Evolutionary conservation across 495 filamentous ascomycete species (phyloP), one percentile per base, ranked within the genome.

Genomic region (Penicillium fimorum): DNA sequence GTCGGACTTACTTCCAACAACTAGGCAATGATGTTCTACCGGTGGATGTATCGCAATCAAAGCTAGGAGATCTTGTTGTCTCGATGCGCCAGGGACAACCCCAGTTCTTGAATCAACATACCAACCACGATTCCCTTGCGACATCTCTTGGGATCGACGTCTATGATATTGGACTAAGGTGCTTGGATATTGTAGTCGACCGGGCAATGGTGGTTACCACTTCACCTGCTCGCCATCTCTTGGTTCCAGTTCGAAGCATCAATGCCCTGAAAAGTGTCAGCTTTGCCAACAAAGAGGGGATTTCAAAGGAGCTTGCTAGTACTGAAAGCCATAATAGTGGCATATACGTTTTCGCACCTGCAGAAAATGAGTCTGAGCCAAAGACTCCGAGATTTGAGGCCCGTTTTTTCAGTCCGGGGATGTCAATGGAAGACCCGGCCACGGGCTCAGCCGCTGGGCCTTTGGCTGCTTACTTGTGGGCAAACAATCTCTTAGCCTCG

Each of bases 401-500:
- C 13, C 42, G 49, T 2, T 62, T 62, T 35, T 62, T 62, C 38
- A 58, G 59, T 38, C 59, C 59, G 5, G 55, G 55, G 27, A 62
- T 62, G 55, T 40, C 33, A 6, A 58, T 55, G 46, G 59, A 62
- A 30, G 59, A 62, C 48, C 59, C 59, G 4, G 48, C 48, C 20
- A 50, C 48, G 8, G 48, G 48, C 0, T 50, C 48, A 0, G 48
- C 48, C 15, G 48, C 48, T 40, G 48, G 48, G 15, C 48, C 48
- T 41, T 40, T 50, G 35, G 48, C 33, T 38, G 48, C 48, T 38
- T 50, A 50, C 18, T 27, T 53, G 37, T 53, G 50, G 50, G 27
- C 15, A 4, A 53, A 53, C 12, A 11, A 22, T 33, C 25, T n/a
- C 5, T 5, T 42, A 4, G 5, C 3, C 7, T 29, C 32, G 10